Evolutionary conservation across 495 filamentous ascomycete genomes (phyloP).

Genomic region (Neurospora discreta): DNA sequence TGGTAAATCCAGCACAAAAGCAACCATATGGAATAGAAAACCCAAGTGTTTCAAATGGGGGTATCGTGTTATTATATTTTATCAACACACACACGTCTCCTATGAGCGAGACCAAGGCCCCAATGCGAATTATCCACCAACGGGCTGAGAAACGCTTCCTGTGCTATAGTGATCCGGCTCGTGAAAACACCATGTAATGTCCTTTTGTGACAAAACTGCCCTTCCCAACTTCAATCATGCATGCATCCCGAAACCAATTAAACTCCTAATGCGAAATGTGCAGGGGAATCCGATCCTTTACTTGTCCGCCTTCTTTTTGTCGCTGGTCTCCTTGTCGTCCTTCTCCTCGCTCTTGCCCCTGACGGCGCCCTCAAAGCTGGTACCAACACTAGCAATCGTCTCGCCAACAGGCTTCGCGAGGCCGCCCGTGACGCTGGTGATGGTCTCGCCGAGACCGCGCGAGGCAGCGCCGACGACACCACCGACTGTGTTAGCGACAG

Average conservation of each 20-base stretch:
- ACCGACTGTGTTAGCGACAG: constrained; percentile 59
- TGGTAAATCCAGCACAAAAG: not conserved
- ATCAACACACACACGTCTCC: not conserved
- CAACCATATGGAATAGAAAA: not conserved
- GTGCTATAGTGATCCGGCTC: not conserved
- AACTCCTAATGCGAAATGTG: not conserved
- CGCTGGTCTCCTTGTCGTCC: constrained; percentile 60
- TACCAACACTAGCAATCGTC: constrained; percentile 48
- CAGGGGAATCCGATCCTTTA: not conserved
- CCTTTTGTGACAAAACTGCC: not conserved
- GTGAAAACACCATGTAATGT: not conserved
- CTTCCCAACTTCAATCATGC: not conserved
- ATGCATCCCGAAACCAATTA: not conserved
- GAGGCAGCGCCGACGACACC: constrained; percentile 57
- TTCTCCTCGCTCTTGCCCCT: constrained; percentile 31
- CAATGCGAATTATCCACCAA: not conserved
- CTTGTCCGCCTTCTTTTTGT: constrained; percentile 24
- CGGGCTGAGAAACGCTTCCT: not conserved
- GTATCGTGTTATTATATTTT: not conserved
- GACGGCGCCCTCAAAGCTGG: constrained; percentile 48
- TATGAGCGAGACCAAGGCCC: not conserved
- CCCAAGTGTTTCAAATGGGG: not conserved
- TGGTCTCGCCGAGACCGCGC: constrained; percentile 33
- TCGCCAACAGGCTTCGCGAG: constrained; percentile 56
- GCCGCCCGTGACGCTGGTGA: constrained; percentile 44